Base-by-base conservation (phyloP, 192 early-diverging fungal species). In the Coemansia sp. region DNA sequence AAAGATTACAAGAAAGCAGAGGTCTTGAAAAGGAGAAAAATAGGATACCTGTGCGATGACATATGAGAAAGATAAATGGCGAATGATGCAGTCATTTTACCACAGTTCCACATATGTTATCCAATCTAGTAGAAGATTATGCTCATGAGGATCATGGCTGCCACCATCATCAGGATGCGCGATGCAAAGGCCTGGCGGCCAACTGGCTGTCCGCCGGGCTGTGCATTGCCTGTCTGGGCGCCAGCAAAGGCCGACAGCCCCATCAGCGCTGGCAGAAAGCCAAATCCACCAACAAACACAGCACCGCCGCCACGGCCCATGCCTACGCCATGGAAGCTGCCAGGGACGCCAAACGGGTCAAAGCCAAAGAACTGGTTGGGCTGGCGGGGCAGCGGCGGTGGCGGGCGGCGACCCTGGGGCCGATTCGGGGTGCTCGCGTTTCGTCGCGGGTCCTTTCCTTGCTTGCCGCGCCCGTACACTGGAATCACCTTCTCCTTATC, bases 401-500 rank as follows among this genome's bases (percentile, higher is more conserved):
- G 84, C 53, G 90, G 91, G 29, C 91, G 81, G 66, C 89, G 91
- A 48, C 89, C 91, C 11, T 88, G 82, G n/a, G 91, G 91, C 21
- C 91, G 84, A 25, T 82, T 88, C 27, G 91, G 91, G 27, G 90
- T 84, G 15, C 66, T 67, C 22, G 72, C 41, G 23, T 75, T 69
- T 7, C 67, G 64, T 25, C 82, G 76, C 57, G 91, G 91, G 61
- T 93, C 91, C 60, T 85, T 85, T 51, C 86, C 85, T 62, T 91
- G 88, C 64, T 85, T 86, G 25, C 91, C 91, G 29, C 91, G 85
- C 21, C 90, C 90, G 62, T 93, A 93, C 29, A 93, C 84, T 0
- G 91, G 91, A 61, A 93, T 91, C 21, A 93, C 89, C 64, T 93
- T 91, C 39, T 91, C 89, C 63, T 88, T 87, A 19, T 87, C 89